These are phyloP conservation scores for Vaccinium corymbosum DNA, from an alignment of 148 eudicot genomes.

Conservation along the genomic window DNA sequence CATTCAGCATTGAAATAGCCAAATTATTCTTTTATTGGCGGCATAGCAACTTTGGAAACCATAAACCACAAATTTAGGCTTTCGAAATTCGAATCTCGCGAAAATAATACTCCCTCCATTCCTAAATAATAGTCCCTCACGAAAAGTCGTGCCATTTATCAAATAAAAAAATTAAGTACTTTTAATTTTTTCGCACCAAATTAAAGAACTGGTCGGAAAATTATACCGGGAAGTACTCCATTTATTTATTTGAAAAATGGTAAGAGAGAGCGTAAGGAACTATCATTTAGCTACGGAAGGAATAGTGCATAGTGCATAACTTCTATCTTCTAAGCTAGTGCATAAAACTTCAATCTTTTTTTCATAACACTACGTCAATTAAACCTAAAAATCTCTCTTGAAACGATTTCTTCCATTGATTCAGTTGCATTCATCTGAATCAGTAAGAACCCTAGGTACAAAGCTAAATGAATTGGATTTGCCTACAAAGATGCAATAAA, in stretches of 20 bases:
- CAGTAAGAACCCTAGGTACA: neutral
- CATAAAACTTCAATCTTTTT: neutral
- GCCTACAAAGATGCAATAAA: neutral
- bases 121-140: no score
- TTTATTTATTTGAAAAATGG: no score
- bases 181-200: no score
- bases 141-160: no score
- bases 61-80: neutral
- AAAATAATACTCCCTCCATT: neutral
- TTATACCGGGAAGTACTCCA: neutral
- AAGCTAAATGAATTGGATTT: neutral
- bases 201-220: no score
- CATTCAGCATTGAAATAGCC: neutral
- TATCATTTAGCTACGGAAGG: no score
- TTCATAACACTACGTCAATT: neutral
- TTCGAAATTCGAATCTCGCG: neutral
- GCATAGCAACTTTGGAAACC: neutral
- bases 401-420: neutral
- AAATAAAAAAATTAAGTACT: no score
- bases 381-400: neutral
- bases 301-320: no score
- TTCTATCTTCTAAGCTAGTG: neutral
- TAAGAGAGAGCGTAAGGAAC: no score
- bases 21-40: neutral
- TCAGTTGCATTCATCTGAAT: slow-evolving; percentile 10